These are phyloP conservation scores for Acanthamoeba royreba DNA, from an alignment of 208 protist genomes.

Conservation along the genomic window DNA sequence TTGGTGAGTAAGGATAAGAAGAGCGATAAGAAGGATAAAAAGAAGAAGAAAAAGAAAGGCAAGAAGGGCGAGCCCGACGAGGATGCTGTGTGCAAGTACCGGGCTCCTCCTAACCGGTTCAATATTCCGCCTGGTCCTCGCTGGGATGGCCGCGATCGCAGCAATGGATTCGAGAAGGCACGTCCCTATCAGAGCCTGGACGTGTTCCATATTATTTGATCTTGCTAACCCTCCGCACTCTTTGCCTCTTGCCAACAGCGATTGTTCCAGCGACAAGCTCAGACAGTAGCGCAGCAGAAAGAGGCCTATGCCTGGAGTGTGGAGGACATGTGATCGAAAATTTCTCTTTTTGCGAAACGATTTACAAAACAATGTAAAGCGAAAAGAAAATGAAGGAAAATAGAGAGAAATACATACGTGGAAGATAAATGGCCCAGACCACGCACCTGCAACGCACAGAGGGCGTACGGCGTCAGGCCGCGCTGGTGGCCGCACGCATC, in stretches of 20 bases:
- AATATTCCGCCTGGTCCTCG: constrained; percentile 60
- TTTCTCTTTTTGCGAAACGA: no score
- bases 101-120: constrained; percentile 67
- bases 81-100: constrained; percentile 28
- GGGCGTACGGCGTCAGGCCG: not conserved
- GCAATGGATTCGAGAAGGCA: constrained; percentile 72
- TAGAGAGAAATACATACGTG: no score
- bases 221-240: not conserved
- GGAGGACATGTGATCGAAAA: constrained; percentile 42
- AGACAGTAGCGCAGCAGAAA: not conserved
- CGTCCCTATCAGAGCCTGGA: no score
- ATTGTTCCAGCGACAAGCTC: not conserved
- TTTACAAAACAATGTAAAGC: no score
- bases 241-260: not conserved
- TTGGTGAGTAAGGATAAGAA: constrained; percentile 40
- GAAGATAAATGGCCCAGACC: no score
- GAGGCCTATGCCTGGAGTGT: constrained; percentile 19
- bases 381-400: no score
- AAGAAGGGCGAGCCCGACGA: not conserved
- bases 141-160: constrained; percentile 73
- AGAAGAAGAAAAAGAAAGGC: no score
- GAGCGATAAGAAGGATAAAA: no score
- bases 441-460: not conserved
- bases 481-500: not conserved
- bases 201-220: no score